Base-by-base conservation (phyloP, 108 stramenopile species). In the Stephanodiscus triporus region DNA sequence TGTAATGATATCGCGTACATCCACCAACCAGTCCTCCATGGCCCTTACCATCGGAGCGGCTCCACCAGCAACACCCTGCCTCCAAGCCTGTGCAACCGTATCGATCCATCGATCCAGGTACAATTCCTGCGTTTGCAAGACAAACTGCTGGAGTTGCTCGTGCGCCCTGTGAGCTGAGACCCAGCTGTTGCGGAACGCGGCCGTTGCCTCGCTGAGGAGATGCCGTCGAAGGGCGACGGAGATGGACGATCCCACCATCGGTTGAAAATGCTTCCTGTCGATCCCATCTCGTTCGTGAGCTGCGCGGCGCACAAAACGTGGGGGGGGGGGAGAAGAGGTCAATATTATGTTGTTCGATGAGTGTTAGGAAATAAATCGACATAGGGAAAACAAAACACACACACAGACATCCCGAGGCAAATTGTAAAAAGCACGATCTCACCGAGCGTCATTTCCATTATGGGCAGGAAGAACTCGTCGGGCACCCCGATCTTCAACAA, bases 191-290 rank as follows among this genome's bases (percentile, higher is more conserved):
- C 59, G 72, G 24, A 80, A 40, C 22, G 72, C 68, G 37, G 45
- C 53, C 20, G 62, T 51, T 0, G 72, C 72, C 63, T 80, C 79
- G 20, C 42, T 48, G 4, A 69, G 19, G 2, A 80, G 79, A 30
- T 80, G 79, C n/a, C 50, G 51, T 6, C 79, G 69, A 32, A 80
- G 37, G 1, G 79, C 72, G 30, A 63, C 50, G 0, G 68, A 55
- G 49, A 73, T 36, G 24, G 61, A 67, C 51, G 61, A 30, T 59
- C 73, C 72, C 26, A 80, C 43, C 32, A 69, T 67, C 13, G 58
- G 34, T 26, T 80, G 72, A 47, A 80, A 80, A 22, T 80, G 72
- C 32, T 60, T 73, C 64, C 59, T 38, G 57, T 80, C 79, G 29
- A 80, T 73, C n/a, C 79, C 79, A 26, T 13, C 55, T 6, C 29